These are phyloP conservation scores for Leishmania mexicana DNA, from an alignment of 208 protist species.

Conservation along the genomic window DNA sequence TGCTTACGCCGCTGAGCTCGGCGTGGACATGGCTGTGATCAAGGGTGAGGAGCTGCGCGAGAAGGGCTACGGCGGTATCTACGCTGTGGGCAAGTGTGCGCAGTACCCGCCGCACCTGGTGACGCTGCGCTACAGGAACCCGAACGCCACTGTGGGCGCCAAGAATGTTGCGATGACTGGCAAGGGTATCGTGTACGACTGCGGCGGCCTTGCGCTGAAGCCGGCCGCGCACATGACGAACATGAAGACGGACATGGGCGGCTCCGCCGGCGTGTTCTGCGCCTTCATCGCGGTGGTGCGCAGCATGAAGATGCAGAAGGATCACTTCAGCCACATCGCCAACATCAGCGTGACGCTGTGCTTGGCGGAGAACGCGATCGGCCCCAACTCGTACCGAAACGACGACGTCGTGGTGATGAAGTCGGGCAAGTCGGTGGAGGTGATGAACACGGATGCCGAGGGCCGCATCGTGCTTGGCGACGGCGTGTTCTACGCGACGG, in stretches of 20 bases:
- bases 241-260: constrained; percentile 93
- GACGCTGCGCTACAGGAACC: constrained; percentile 65
- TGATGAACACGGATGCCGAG: constrained; percentile 93
- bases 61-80: constrained; percentile 75
- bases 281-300: constrained; percentile 75
- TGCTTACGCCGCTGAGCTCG: constrained; percentile 52
- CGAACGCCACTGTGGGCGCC: constrained; percentile 26
- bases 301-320: constrained; percentile 38
- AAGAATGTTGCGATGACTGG: constrained; percentile 79
- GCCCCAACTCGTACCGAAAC: constrained; percentile 65
- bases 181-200: constrained; percentile 92
- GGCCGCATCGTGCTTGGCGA: constrained; percentile 89
- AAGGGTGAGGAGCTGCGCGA: constrained; percentile 72
- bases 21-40: constrained; percentile 55
- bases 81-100: constrained; percentile 73
- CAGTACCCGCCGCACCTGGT: constrained; percentile 71
- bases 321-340: constrained; percentile 36
- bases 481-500: constrained; percentile 80
- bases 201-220: constrained; percentile 88
- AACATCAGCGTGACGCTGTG: constrained; percentile 79
- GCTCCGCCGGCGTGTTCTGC: constrained; percentile 77
- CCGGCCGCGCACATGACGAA: constrained; percentile 67
- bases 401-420: constrained; percentile 88
- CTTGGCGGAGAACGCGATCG: constrained; percentile 89
- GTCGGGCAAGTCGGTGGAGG: constrained; percentile 87